These are phyloP conservation scores for Kazachstania psychrophila DNA, from an alignment of 805 yeast species.

Conservation along the genomic window DNA sequence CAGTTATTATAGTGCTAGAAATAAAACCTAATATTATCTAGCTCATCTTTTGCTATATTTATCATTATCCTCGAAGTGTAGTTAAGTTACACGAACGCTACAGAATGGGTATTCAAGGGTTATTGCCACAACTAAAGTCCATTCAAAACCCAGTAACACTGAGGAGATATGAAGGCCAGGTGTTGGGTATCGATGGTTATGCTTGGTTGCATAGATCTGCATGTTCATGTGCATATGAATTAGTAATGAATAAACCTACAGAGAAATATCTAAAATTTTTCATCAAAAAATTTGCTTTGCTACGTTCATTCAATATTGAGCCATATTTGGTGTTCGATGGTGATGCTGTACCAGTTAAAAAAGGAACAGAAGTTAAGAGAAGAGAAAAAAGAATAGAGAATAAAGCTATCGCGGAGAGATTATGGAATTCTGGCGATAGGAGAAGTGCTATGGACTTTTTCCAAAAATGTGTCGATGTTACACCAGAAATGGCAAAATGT, in stretches of 20 bases:
- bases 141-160: slow-evolving; percentile 55
- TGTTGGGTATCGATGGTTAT: slow-evolving; percentile 88
- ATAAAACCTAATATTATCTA: too few species aligned
- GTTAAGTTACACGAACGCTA: too few species aligned
- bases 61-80: too few species aligned
- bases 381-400: slow-evolving; percentile 48
- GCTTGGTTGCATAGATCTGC: slow-evolving; percentile 93
- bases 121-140: slow-evolving; percentile 68
- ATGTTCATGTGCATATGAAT: slow-evolving; percentile 71
- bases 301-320: slow-evolving; percentile 53
- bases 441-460: slow-evolving; percentile 57
- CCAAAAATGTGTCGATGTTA: slow-evolving; percentile 74
- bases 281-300: slow-evolving; percentile 54
- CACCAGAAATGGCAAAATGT: slow-evolving; percentile 85
- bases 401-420: slow-evolving; percentile 43
- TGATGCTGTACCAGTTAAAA: slow-evolving; percentile 71
- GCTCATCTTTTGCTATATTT: too few species aligned
- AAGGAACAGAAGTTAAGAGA: slow-evolving; percentile 61
- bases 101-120: slow-evolving; percentile 74
- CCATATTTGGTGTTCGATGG: slow-evolving; percentile 95
- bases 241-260: slow-evolving; percentile 64
- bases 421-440: slow-evolving; percentile 44
- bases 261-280: slow-evolving; percentile 63
- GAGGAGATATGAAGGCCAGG: slow-evolving; percentile 56
- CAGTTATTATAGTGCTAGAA: too few species aligned